These are phyloP conservation scores for Sordariomycetes sp. DNA, from an alignment of 2,329 filamentous ascomycete genomes.

Conservation along the genomic window DNA sequence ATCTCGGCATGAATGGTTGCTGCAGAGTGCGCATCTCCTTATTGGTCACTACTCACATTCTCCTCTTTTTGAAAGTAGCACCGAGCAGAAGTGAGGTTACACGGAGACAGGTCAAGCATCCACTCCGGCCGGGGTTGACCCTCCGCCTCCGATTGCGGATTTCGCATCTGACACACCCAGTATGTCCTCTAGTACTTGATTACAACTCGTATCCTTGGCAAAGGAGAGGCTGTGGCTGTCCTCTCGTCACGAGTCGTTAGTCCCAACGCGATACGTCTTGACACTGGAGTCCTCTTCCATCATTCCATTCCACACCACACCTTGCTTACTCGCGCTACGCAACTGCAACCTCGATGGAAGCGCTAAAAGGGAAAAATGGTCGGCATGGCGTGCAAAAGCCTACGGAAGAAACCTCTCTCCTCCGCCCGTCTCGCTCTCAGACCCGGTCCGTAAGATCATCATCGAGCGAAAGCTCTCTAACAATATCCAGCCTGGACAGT, in stretches of 20 bases:
- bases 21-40: not conserved
- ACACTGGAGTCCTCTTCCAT: too few species aligned
- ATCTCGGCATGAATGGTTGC: not conserved
- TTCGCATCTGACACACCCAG: not conserved
- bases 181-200: too few species aligned
- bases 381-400: not conserved
- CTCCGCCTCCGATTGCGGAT: not conserved
- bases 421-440: not conserved
- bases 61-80: too few species aligned
- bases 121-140: too few species aligned
- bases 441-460: not conserved
- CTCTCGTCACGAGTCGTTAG: not conserved
- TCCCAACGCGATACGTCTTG: not conserved
- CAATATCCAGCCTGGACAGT: conserved; percentile 1
- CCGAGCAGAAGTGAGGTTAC: too few species aligned
- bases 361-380: not conserved
- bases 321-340: too few species aligned
- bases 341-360: not conserved
- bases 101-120: too few species aligned
- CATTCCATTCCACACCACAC: too few species aligned
- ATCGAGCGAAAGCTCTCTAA: conserved; percentile 4
- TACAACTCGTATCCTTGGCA: too few species aligned
- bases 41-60: too few species aligned
- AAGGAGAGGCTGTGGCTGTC: too few species aligned
- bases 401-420: not conserved